Evolutionary conservation across 1,139 yeast genomes (phyloP).

Genomic region (Suzukiozyma palmioleophila): DNA sequence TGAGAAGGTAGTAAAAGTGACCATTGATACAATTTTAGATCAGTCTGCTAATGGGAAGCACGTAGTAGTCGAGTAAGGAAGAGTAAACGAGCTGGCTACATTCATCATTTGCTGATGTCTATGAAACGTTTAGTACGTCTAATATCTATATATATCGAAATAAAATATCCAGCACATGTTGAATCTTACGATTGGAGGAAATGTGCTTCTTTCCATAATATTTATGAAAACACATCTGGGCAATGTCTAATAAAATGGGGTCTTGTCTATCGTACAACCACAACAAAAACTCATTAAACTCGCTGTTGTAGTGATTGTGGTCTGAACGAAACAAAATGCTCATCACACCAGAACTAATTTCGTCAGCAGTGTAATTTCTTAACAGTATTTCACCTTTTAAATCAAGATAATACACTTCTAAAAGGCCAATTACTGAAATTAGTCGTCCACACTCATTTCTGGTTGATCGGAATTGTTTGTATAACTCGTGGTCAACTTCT

Average conservation of each 20-base stretch:
- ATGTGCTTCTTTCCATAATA: slow-evolving; percentile 1
- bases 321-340: neutral
- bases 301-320: neutral
- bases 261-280: slow-evolving; percentile 2
- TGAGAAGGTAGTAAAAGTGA: slow-evolving; percentile 24
- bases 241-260: neutral
- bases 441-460: neutral
- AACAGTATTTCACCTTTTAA: neutral
- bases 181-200: neutral
- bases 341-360: neutral
- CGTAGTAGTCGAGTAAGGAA: slow-evolving; percentile 1
- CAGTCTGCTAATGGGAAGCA: slow-evolving; percentile 39
- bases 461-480: neutral
- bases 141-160: neutral
- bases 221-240: neutral
- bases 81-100: no score
- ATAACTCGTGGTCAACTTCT: neutral
- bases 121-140: no score
- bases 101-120: no score
- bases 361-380: neutral
- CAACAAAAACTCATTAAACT: neutral
- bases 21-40: slow-evolving; percentile 25
- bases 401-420: neutral
- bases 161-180: neutral
- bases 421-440: neutral